A percentile compares a stretch with the other conserved stretches of the same genome.
phyloP scores from a whole-genome alignment of 371 early-diverging fungal species.

The Lichtheimia ramosa region DNA sequence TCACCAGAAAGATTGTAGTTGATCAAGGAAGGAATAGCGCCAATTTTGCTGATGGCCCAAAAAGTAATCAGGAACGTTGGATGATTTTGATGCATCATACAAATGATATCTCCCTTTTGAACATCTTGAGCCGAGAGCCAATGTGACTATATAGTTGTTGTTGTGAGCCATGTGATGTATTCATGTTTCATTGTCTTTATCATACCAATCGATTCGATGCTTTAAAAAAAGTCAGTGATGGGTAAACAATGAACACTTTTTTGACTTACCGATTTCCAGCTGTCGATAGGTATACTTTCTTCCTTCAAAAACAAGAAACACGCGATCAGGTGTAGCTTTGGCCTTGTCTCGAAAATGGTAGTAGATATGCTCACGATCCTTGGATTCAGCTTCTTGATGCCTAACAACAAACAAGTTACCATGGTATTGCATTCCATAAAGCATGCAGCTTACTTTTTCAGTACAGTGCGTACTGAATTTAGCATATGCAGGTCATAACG shows the following conservation, averaged over 20 bases:
- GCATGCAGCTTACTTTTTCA: neutral
- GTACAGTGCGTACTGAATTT: neutral
- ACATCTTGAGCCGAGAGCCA: conserved; percentile 23
- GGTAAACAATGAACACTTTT: no score
- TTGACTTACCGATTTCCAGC: conserved; percentile 22
- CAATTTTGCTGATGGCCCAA: conserved; percentile 31
- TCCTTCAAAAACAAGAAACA: conserved; percentile 26
- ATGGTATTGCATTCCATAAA: neutral
- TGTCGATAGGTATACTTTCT: conserved; percentile 25
- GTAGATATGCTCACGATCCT: conserved; percentile 19
- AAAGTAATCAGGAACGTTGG: conserved; percentile 24
- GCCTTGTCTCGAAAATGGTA: conserved; percentile 29
- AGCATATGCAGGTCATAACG: conserved; percentile 2
- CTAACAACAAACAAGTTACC: neutral
- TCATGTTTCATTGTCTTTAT: neutral
- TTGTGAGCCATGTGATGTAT: neutral
- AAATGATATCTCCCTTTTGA: conserved; percentile 24
- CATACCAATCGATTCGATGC: conserved; percentile 24
- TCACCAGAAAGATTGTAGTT: conserved; percentile 29
- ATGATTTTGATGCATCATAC: conserved; percentile 34
- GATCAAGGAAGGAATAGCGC: conserved; percentile 31
- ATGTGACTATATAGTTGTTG: conserved; percentile 11
- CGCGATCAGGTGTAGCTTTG: conserved; percentile 16
- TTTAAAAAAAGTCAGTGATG: neutral
- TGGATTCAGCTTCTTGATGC: neutral